Base-by-base conservation (phyloP, 257 asterid species). In the Cruciata laevipes region DNA sequence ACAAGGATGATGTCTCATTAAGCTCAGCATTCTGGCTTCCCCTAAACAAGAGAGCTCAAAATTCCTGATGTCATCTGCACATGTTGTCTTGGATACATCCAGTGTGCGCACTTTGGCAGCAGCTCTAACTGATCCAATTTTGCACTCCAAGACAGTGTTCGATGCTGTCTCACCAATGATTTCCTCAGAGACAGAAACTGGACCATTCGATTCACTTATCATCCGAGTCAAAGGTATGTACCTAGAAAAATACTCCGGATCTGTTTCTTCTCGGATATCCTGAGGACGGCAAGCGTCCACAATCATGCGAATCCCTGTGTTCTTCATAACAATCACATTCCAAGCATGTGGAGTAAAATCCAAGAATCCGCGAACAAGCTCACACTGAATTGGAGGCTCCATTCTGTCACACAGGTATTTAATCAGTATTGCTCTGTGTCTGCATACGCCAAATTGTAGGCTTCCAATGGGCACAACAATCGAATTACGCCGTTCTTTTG, bases 201-300 rank as follows among this genome's bases (percentile, higher is more conserved):
- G 47, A 38, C 47, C 47, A 38, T 38, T 8, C 79, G 73, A 97
- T 97, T 75, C 86, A 76, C 76, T 77, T 75, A 63, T 76, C 57
- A 89, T 81, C 73, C 93, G 87, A 81, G 80, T 87, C 63, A 90
- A 76, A 71, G 98, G 98, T 65, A 89, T 77, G 78, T 89, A 92
- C 86, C 99, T 88, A 94, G 92, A 84, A 70, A 72, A 74, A 71
- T 80, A 93, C 74, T 93, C 97, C 0, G 87, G 87, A 77, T 93
- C 97, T 57, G 76, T 83, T 78, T 93, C 99, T 69, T 85, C 88
- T 81, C 97, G 82, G 67, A 93, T 86, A 75, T 86, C 96, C 79
- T 80, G 85, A 53, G 99, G 99, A 76, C 78, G 89, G 81, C 99
- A 93, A 16, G 99, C 90, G 82, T 93, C 99, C 63, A 93, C 99